A percentile compares a stretch with the other conserved stretches of the same genome.
Evolutionary conservation across 2,329 filamentous ascomycete genomes (phyloP).

Genomic region (Neurospora sp.): DNA sequence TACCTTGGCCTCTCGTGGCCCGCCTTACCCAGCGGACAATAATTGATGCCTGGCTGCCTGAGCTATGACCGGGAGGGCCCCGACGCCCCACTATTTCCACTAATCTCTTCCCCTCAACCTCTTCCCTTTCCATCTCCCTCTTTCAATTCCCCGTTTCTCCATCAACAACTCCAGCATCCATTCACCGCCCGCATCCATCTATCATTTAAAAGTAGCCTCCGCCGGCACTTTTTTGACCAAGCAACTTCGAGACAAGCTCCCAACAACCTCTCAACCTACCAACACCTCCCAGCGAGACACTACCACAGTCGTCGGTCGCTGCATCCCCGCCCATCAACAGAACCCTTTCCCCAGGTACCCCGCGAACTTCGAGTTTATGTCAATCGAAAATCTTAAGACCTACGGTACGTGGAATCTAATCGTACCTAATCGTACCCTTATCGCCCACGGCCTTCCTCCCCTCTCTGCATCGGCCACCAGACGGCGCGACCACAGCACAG

Average conservation of each 20-base stretch:
- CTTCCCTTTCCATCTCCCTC: slow-evolving; percentile 13
- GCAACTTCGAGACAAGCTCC: slow-evolving; percentile 5
- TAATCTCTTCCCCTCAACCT: slow-evolving; percentile 16
- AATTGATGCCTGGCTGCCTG: slow-evolving; percentile 15
- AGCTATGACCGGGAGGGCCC: background rate
- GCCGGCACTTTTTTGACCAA: slow-evolving; percentile 12
- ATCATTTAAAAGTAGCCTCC: slow-evolving; percentile 1
- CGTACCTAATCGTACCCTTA: background rate
- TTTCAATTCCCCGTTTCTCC: slow-evolving; percentile 14
- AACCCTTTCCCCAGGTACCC: slow-evolving; percentile 47
- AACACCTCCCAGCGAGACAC: slow-evolving; percentile 34
- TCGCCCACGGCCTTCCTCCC: background rate
- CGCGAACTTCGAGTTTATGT: slow-evolving; percentile 83
- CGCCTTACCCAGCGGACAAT: background rate
- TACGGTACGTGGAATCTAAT: slow-evolving; percentile 55
- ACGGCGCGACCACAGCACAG: background rate
- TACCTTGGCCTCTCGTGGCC: background rate
- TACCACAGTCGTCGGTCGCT: slow-evolving; percentile 42
- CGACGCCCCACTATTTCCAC: slow-evolving; percentile 10
- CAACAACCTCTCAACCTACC: slow-evolving; percentile 6
- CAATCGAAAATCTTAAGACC: slow-evolving; percentile 97
- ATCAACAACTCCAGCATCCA: slow-evolving; percentile 12
- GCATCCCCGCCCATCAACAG: slow-evolving; percentile 27
- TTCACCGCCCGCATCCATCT: background rate
- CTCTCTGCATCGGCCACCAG: background rate